Conservation (phyloP, 192 early-diverging fungal species). For the Coemansia asiatica region DNA sequence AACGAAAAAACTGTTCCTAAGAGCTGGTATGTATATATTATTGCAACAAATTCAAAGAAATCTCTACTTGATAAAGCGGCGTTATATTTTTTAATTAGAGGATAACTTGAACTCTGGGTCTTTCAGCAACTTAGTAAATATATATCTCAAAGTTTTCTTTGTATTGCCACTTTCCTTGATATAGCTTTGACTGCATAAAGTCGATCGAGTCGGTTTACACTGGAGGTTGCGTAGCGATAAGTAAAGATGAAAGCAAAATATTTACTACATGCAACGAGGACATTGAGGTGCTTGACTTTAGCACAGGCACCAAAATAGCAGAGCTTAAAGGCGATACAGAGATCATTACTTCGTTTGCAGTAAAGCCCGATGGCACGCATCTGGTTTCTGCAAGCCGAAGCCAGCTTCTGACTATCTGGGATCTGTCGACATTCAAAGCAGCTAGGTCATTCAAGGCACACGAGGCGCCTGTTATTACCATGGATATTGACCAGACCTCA, state of each 20-base stretch:
- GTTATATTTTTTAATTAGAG: no score
- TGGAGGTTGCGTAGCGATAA: conserved; percentile 77
- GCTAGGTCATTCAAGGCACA: conserved; percentile 65
- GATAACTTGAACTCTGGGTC: no score
- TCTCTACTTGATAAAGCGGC: no score
- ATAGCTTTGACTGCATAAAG: conserved; percentile 72
- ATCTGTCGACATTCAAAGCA: conserved; percentile 72
- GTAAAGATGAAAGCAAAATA: conserved; percentile 66
- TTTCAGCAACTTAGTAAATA: background rate
- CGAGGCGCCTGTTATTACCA: conserved; percentile 88
- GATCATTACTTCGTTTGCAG: conserved; percentile 82
- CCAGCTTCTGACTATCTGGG: conserved; percentile 76
- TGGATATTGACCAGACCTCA: conserved; percentile 87
- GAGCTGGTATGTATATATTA: conserved; percentile 39
- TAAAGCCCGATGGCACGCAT: conserved; percentile 74
- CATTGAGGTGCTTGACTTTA: conserved; percentile 72
- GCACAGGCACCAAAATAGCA: conserved; percentile 62
- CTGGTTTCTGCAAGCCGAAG: conserved; percentile 82
- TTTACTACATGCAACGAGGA: conserved; percentile 83
- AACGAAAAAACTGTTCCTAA: conserved; percentile 27
- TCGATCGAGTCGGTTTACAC: conserved; percentile 90
- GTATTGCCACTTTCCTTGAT: background rate
- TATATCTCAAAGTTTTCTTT: no score
- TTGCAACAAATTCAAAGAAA: background rate
- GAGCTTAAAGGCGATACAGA: conserved; percentile 80